Conservation (phyloP, 225 moss, liverwort and hornwort genomes). For the Polytrichum commune region DNA sequence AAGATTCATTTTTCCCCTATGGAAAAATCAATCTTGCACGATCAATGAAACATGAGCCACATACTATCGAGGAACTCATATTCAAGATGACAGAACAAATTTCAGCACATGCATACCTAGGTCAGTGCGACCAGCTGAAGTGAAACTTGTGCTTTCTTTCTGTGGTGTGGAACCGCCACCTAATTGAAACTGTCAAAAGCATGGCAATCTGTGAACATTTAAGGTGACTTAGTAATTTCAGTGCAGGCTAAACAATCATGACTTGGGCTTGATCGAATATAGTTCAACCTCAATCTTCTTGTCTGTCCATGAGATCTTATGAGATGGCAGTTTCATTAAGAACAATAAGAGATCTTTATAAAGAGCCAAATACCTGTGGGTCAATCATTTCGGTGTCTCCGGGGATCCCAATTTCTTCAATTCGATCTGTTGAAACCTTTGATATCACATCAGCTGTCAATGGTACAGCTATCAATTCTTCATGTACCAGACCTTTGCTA, state of each 20-base stretch:
- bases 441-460: slow-evolving; percentile 9
- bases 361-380: neutral
- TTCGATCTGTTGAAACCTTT: slow-evolving; percentile 11
- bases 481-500: slow-evolving; percentile 19
- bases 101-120: slow-evolving; percentile 1
- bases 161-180: neutral
- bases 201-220: neutral
- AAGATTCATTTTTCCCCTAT: no score
- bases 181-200: neutral
- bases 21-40: no score
- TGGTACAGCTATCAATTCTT: slow-evolving; percentile 15
- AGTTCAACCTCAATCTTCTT: no score
- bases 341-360: no score
- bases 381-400: slow-evolving; percentile 7
- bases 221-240: neutral
- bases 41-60: no score
- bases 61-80: no score
- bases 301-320: no score
- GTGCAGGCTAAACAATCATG: no score
- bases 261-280: no score
- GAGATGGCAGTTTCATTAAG: no score
- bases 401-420: slow-evolving; percentile 12
- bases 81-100: no score
- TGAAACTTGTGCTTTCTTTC: neutral
- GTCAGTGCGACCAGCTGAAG: neutral